These are phyloP conservation scores for Crithidia fasciculata DNA, from an alignment of 208 protist species.

Conservation along the genomic window DNA sequence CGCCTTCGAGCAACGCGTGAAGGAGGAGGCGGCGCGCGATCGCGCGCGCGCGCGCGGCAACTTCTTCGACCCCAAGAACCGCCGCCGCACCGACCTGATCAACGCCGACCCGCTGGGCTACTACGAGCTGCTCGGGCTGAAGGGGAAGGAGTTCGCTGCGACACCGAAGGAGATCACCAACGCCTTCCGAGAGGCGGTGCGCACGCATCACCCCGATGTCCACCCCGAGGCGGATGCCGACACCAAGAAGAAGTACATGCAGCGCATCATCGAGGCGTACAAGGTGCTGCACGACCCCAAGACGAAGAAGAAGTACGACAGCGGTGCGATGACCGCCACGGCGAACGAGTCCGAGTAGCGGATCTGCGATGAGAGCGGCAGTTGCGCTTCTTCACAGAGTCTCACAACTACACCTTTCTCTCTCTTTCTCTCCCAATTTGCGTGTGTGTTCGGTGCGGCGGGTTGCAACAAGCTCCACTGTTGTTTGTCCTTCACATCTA, in stretches of 20 bases:
- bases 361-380: neutral
- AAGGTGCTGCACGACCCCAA: slow-evolving; percentile 78
- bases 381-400: neutral
- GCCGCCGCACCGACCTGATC: slow-evolving; percentile 77
- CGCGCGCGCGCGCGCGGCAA: slow-evolving; percentile 49
- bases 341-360: slow-evolving; percentile 25
- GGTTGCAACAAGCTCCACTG: too few species aligned
- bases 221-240: slow-evolving; percentile 45
- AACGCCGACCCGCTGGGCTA: slow-evolving; percentile 88
- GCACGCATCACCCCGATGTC: slow-evolving; percentile 83
- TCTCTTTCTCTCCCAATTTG: neutral
- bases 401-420: slow-evolving; percentile 2
- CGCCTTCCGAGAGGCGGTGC: slow-evolving; percentile 76
- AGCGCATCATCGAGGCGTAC: slow-evolving; percentile 86
- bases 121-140: slow-evolving; percentile 83
- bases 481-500: too few species aligned
- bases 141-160: slow-evolving; percentile 73
- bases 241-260: slow-evolving; percentile 72
- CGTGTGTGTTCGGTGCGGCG: too few species aligned
- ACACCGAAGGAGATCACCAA: slow-evolving; percentile 84
- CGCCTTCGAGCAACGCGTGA: slow-evolving; percentile 84
- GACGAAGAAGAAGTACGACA: slow-evolving; percentile 79
- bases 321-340: slow-evolving; percentile 54
- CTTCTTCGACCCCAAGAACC: slow-evolving; percentile 70
- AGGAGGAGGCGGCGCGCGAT: slow-evolving; percentile 81